A percentile compares a stretch with the other conserved stretches of the same genome.
These are phyloP conservation scores for Hyphodiscus hymeniophilus DNA, from an alignment of 495 filamentous ascomycete species.

Conservation along the genomic window DNA sequence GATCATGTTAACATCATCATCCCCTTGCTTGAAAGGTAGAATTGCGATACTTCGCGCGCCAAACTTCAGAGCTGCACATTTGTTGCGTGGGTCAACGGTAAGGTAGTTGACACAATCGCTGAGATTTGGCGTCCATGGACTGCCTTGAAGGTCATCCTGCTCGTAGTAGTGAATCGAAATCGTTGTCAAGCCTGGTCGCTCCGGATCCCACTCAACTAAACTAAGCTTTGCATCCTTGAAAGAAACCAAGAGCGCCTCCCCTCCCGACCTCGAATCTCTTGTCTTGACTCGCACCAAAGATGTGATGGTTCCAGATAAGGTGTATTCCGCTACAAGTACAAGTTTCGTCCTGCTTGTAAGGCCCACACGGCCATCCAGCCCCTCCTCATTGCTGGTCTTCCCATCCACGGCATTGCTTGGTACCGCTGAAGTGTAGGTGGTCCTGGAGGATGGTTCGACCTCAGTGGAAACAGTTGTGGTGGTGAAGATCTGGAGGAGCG, in stretches of 20 bases:
- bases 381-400: slow-evolving; percentile 48
- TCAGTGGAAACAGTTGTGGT: slow-evolving; percentile 47
- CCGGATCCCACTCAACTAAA: slow-evolving; percentile 90
- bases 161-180: slow-evolving; percentile 98
- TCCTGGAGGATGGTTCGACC: slow-evolving; percentile 29
- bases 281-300: slow-evolving; percentile 70
- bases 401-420: slow-evolving; percentile 19
- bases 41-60: slow-evolving; percentile 83
- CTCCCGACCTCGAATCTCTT: slow-evolving; percentile 62
- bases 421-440: slow-evolving; percentile 2
- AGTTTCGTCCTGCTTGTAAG: slow-evolving; percentile 61
- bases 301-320: slow-evolving; percentile 73
- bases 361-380: slow-evolving; percentile 49
- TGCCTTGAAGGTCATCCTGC: slow-evolving; percentile 71
- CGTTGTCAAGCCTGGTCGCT: slow-evolving; percentile 66
- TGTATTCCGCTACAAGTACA: slow-evolving; percentile 77
- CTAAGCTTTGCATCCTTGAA: slow-evolving; percentile 87
- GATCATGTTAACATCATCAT: slow-evolving; percentile 81
- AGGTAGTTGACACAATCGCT: slow-evolving; percentile 67
- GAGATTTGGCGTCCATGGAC: slow-evolving; percentile 65
- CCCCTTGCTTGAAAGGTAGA: slow-evolving; percentile 82
- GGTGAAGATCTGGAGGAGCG: slow-evolving; percentile 81
- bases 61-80: slow-evolving; percentile 92
- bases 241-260: slow-evolving; percentile 74
- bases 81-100: slow-evolving; percentile 80